Percentiles rank a stretch among this genome's conserved stretches.
phyloP scores from a whole-genome alignment of 2,329 filamentous ascomycete species.

The Sclerotinia borealis region DNA sequence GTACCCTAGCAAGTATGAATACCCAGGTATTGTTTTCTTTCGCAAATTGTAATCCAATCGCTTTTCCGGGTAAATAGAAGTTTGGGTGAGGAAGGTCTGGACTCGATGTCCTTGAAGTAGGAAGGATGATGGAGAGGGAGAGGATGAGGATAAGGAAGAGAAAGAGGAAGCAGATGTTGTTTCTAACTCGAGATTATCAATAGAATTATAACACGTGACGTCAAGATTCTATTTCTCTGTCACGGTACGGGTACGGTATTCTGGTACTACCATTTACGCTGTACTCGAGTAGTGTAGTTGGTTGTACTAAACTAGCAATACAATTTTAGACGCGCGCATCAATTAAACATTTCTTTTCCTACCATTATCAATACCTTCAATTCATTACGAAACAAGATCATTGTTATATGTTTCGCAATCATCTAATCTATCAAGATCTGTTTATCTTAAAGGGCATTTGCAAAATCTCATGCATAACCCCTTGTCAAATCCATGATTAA shows the following conservation, averaged over 20 bases:
- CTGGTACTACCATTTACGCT: neutral
- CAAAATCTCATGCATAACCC: neutral
- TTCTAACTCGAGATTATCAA: too few relatives aligned
- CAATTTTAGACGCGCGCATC: conserved; percentile 7
- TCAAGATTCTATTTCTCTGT: neutral
- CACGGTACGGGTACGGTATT: neutral
- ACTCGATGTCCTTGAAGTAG: neutral
- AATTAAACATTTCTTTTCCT: neutral
- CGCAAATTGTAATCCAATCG: neutral
- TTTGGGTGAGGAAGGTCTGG: neutral
- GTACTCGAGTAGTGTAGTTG: neutral
- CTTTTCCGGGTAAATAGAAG: neutral
- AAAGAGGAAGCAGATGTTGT: too few relatives aligned
- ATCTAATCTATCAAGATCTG: conserved; percentile 3
- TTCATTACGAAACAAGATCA: conserved; percentile 7
- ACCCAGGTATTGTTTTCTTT: neutral
- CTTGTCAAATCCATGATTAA: neutral
- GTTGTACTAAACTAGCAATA: neutral
- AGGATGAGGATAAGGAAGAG: neutral
- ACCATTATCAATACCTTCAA: conserved; percentile 5
- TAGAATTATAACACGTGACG: conserved; percentile 4
- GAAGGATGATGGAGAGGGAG: neutral
- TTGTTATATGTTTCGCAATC: conserved; percentile 4
- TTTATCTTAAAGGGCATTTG: neutral
- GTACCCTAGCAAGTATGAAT: neutral